phyloP scores from a whole-genome alignment of 1,284 basidiomycete genomes.

The Apiotrichum veenhuisii region DNA sequence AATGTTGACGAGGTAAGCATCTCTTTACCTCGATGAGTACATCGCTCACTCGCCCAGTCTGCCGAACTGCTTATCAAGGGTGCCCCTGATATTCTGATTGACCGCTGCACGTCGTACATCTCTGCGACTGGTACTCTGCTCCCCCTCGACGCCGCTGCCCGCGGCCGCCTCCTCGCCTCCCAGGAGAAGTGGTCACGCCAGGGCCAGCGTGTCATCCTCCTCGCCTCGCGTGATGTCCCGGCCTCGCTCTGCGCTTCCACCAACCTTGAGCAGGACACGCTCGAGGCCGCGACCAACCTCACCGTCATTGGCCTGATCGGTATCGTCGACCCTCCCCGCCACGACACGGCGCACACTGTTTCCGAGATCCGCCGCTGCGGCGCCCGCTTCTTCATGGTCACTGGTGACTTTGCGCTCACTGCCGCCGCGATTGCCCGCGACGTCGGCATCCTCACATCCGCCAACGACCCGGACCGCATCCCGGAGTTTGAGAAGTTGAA shows the following conservation, averaged over 20 bases:
- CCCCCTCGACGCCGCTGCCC: slow-evolving; percentile 43
- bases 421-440: slow-evolving; percentile 57
- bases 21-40: neutral
- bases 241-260: slow-evolving; percentile 34
- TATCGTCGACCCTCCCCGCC: slow-evolving; percentile 61
- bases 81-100: slow-evolving; percentile 60
- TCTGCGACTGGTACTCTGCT: slow-evolving; percentile 46
- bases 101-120: slow-evolving; percentile 51
- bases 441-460: slow-evolving; percentile 59
- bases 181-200: slow-evolving; percentile 58
- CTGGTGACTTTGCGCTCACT: slow-evolving; percentile 57
- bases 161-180: slow-evolving; percentile 40
- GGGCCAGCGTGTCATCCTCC: slow-evolving; percentile 60
- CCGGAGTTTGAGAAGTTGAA: slow-evolving; percentile 19
- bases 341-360: slow-evolving; percentile 57
- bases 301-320: slow-evolving; percentile 62
- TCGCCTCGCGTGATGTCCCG: slow-evolving; percentile 42
- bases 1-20: slow-evolving; percentile 8
- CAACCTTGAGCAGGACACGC: slow-evolving; percentile 44
- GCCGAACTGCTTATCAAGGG: slow-evolving; percentile 57
- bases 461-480: slow-evolving; percentile 47
- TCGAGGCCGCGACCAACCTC: slow-evolving; percentile 46
- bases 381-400: slow-evolving; percentile 65
- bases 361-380: slow-evolving; percentile 58
- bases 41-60: neutral